Evolutionary conservation across 495 filamentous ascomycete species (phyloP).

Genomic region (Aspergillus leporis): DNA sequence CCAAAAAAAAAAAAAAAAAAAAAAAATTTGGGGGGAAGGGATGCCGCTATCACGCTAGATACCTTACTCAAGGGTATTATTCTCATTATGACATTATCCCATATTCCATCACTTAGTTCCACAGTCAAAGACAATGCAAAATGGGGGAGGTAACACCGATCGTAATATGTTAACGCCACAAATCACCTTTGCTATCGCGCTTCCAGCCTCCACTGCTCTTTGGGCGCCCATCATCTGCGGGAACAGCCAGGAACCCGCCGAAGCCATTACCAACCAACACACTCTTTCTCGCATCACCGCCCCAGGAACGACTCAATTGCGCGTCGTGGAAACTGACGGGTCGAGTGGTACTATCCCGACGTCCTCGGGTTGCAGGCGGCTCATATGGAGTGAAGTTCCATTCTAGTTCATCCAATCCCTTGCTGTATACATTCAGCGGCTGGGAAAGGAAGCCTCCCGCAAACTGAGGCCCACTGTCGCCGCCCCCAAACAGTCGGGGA

Average conservation of each 20-base stretch:
- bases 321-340: constrained; percentile 58
- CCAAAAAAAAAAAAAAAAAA: too few species aligned
- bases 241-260: constrained; percentile 80
- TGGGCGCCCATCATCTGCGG: constrained; percentile 50
- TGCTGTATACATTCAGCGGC: constrained; percentile 79
- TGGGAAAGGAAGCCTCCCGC: constrained; percentile 54
- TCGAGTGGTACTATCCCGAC: constrained; percentile 42
- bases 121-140: not conserved
- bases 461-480: constrained; percentile 33
- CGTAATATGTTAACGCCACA: constrained; percentile 39
- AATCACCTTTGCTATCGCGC: constrained; percentile 40
- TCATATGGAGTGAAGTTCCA: constrained; percentile 75
- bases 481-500: constrained; percentile 33
- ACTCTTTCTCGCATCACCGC: constrained; percentile 58
- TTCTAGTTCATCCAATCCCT: constrained; percentile 79
- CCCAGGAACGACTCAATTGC: constrained; percentile 57
- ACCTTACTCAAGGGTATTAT: constrained; percentile 12
- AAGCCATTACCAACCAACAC: constrained; percentile 75
- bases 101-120: not conserved
- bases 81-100: constrained; percentile 14
- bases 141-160: not conserved
- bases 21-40: not conserved
- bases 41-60: not conserved
- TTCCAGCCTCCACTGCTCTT: constrained; percentile 39
- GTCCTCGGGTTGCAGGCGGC: constrained; percentile 39